Percentiles rank a stretch among this genome's conserved stretches.
Evolutionary conservation across 139 green algal species (phyloP).

Genomic region (Chlamydomonas incerta): DNA sequence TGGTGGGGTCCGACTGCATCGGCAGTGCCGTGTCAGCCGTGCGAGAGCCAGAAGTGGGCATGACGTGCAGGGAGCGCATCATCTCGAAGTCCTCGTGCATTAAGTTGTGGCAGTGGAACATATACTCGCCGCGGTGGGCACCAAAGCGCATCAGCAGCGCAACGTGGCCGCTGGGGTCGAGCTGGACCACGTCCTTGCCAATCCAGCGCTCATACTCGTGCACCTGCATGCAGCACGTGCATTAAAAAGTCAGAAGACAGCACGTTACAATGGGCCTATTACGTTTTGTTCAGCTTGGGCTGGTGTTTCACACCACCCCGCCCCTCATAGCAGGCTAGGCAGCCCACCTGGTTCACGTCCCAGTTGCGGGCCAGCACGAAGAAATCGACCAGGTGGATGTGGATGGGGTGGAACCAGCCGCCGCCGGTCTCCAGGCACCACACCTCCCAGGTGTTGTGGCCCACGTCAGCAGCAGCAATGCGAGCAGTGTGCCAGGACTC

Average conservation of each 20-base stretch:
- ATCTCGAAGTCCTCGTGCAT: conserved; percentile 17
- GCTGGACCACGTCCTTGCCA: conserved; percentile 2
- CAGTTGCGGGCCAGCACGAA: conserved; percentile 10
- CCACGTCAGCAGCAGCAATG: background rate
- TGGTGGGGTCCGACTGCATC: background rate
- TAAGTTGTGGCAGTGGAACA: conserved; percentile 38
- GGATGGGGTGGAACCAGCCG: conserved; percentile 29
- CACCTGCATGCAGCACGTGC: background rate
- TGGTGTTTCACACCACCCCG: no score
- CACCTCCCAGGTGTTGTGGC: conserved; percentile 24
- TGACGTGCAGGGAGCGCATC: conserved; percentile 9
- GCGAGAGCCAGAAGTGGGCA: background rate
- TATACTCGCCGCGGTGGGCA: conserved; percentile 8
- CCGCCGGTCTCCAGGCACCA: conserved; percentile 17
- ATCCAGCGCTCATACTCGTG: background rate
- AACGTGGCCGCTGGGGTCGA: background rate
- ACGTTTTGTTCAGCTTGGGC: no score
- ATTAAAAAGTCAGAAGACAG: background rate
- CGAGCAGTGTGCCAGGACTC: conserved; percentile 3
- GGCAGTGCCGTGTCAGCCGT: background rate
- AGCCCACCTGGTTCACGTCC: background rate
- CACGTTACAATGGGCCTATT: no score
- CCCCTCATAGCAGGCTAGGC: no score
- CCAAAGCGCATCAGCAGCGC: conserved; percentile 4
- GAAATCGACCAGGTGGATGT: conserved; percentile 31